These are phyloP conservation scores for Tetraselmis chui DNA, from an alignment of 139 green algal species.

Conservation along the genomic window DNA sequence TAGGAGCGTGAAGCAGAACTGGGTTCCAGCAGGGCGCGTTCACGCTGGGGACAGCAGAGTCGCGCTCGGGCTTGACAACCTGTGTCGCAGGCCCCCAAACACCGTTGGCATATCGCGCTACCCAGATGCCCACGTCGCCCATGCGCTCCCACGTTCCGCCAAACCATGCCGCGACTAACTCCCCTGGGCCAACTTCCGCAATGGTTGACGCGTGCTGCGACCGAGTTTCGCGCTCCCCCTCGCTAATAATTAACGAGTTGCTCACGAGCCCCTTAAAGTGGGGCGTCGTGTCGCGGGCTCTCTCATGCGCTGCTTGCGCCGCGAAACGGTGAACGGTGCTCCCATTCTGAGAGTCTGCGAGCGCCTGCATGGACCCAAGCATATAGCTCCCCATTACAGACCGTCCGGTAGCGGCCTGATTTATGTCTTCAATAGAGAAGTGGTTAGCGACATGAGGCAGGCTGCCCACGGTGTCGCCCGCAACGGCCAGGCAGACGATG, in stretches of 20 bases:
- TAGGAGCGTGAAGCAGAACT: not conserved
- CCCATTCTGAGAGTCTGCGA: not conserved
- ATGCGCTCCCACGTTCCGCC: constrained; percentile 3
- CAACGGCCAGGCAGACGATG: not conserved
- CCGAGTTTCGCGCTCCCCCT: not conserved
- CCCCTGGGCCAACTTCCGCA: not conserved
- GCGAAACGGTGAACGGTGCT: not conserved
- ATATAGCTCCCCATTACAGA: not conserved
- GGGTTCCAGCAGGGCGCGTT: constrained; percentile 3
- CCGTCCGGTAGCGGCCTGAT: not conserved
- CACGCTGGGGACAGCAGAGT: not conserved
- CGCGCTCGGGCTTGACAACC: not conserved
- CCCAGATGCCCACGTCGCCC: constrained; percentile 8
- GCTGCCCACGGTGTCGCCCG: not conserved
- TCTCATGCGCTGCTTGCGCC: not conserved
- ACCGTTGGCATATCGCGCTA: not conserved
- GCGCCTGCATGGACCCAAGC: not conserved
- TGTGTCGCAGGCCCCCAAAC: not conserved
- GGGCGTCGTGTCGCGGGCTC: not conserved
- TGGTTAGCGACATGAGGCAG: not conserved
- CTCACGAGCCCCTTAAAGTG: not conserved
- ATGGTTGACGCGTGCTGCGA: constrained; percentile 9
- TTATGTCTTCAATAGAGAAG: not conserved
- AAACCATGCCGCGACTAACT: constrained; percentile 4
- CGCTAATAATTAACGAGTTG: not conserved